These are phyloP conservation scores for Exophiala mesophila DNA, from an alignment of 2,329 filamentous ascomycete species.

Conservation along the genomic window DNA sequence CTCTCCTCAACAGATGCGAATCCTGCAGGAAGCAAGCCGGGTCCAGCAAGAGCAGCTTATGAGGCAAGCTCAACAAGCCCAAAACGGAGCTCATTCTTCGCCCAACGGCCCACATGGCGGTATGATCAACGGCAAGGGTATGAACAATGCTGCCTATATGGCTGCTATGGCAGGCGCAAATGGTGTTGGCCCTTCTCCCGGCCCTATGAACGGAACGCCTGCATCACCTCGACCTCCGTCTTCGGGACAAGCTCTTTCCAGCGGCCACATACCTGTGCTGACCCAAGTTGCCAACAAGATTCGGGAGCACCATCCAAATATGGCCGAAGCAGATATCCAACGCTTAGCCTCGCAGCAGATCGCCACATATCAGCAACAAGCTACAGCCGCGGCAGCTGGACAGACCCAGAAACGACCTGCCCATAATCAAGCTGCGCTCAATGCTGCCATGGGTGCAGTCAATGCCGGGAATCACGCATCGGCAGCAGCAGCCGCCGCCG, in stretches of 20 bases:
- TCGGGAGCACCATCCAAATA: conserved; percentile 47
- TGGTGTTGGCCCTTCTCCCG: conserved; percentile 41
- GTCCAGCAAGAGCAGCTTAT: conserved; percentile 35
- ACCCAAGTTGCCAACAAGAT: conserved; percentile 51
- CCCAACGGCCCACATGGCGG: conserved; percentile 40
- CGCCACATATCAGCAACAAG: conserved; percentile 38
- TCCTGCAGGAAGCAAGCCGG: conserved; percentile 45
- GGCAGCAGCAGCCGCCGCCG: conserved; percentile 30
- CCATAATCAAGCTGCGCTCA: conserved; percentile 50
- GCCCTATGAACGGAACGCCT: conserved; percentile 36
- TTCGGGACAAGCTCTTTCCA: conserved; percentile 46
- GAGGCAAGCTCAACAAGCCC: conserved; percentile 36
- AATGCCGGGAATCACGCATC: conserved; percentile 39
- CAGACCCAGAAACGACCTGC: conserved; percentile 24
- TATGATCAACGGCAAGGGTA: conserved; percentile 34
- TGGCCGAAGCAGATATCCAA: conserved; percentile 51
- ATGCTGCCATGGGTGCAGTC: conserved; percentile 43
- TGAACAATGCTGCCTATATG: conserved; percentile 42
- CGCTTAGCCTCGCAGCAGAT: conserved; percentile 50
- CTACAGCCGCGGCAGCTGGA: conserved; percentile 34
- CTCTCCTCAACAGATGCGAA: conserved; percentile 44
- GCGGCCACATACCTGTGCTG: conserved; percentile 51
- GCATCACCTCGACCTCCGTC: conserved; percentile 46
- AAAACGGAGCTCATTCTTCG: conserved; percentile 41
- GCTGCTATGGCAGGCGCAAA: conserved; percentile 40